Percentiles rank a stretch among this genome's conserved stretches.
These are phyloP conservation scores for Malassezia equina DNA, from an alignment of 1,284 basidiomycete species.

Conservation along the genomic window DNA sequence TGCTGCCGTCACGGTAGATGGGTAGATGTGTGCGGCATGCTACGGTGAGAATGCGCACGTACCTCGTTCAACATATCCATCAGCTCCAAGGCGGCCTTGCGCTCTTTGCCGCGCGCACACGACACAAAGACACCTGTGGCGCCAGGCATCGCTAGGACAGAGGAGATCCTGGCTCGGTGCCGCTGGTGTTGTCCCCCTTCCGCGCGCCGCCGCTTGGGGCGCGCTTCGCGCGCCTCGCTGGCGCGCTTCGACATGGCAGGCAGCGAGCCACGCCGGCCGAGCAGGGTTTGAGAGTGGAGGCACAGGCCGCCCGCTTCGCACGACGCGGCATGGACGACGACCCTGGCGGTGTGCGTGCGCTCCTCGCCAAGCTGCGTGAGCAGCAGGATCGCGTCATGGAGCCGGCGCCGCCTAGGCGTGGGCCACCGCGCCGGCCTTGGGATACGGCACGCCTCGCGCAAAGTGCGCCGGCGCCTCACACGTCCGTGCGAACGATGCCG, in stretches of 20 bases:
- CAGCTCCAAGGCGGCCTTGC: slow-evolving; percentile 39
- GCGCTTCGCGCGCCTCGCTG: neutral
- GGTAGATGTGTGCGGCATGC: neutral
- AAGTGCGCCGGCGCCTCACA: neutral
- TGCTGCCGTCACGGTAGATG: neutral
- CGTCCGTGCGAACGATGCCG: neutral
- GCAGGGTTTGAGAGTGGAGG: neutral
- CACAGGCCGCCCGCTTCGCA: neutral
- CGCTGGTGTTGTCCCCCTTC: slow-evolving; percentile 10
- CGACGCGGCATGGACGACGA: slow-evolving; percentile 12
- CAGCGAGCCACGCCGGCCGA: neutral
- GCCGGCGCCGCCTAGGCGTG: neutral
- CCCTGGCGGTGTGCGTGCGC: slow-evolving; percentile 12
- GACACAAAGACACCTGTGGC: slow-evolving; percentile 33
- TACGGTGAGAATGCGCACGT: slow-evolving; percentile 15
- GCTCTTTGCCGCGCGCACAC: slow-evolving; percentile 31
- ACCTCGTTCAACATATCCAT: slow-evolving; percentile 35
- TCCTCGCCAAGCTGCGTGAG: slow-evolving; percentile 14
- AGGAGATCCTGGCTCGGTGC: slow-evolving; percentile 1
- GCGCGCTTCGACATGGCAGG: neutral
- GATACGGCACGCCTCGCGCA: neutral
- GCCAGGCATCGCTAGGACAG: neutral
- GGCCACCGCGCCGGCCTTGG: slow-evolving; percentile 5
- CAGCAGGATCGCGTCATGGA: slow-evolving; percentile 2
- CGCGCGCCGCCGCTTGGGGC: neutral